Evolutionary conservation across 495 filamentous ascomycete species (phyloP), one percentile per base, ranked within the genome.

Genomic region (Tuber indicum): DNA sequence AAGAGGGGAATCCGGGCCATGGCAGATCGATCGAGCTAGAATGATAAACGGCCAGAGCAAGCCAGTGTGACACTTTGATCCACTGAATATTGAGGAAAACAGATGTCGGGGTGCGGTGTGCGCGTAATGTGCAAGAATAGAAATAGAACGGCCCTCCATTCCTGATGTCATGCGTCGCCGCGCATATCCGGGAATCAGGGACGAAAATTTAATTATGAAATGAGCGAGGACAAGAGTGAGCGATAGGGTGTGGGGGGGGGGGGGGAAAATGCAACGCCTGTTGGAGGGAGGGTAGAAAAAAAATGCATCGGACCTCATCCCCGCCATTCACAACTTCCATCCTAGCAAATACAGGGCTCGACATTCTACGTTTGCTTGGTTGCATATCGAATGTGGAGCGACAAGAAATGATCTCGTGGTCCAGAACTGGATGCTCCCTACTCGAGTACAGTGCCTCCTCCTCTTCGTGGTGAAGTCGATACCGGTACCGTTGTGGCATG

Each of bases 151-250:
- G 44, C 73, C 46, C 71, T 69, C 75, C 72, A 71, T 32, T 76
- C 52, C 78, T 80, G 78, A 80, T 80, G 77, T 80, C 77, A 80
- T 80, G 78, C 78, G 73, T 58, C 72, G 71, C 76, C 73, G 71
- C 44, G 71, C 78, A 74, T 74, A 75, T 76, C 76, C 76, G 76
- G 76, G 76, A 80, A 71, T 73, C 78, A 80, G 78, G 76, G 74
- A 80, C 78, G 71, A 62, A 26, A 41, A 41, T 41, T 41, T 41
- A 41, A 62, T 66, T 36, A 66, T 66, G n/a, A 17, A 66, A 66
- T 66, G 58, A 14, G 58, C 58, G 26, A 36, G 12, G 26, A 14
- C n/a, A 72, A 62, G 1, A 69, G 71, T 74, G 52, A 78, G 58
- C 70, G 70, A 43, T 43, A 43, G 42, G 45, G 75, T 71, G 47